These are phyloP conservation scores for Penstemon eatonii DNA, from an alignment of 257 asterid species.

Conservation along the genomic window DNA sequence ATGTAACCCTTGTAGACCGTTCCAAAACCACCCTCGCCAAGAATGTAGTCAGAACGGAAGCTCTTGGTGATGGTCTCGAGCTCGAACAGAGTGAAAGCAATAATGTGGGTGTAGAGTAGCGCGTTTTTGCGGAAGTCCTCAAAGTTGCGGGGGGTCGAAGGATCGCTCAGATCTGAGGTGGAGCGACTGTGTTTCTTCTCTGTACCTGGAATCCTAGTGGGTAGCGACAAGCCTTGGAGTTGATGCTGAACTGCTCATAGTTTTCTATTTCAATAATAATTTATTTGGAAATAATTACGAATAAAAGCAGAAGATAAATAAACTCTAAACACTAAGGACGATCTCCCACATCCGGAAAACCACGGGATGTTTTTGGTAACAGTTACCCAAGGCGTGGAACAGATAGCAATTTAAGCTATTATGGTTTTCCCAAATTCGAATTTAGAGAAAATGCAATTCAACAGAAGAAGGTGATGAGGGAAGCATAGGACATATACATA, in stretches of 20 bases:
- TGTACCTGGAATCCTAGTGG: conserved; percentile 45
- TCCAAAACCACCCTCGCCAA: conserved; percentile 99
- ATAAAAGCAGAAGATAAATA: not conserved
- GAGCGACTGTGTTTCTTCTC: conserved; percentile 79
- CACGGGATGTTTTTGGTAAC: conserved; percentile 5
- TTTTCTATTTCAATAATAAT: conserved; percentile 15
- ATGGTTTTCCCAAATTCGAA: conserved; percentile 9
- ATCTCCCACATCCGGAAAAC: conserved; percentile 9
- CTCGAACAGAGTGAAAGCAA: conserved; percentile 89
- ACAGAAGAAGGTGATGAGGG: conserved; percentile 2
- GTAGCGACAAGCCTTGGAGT: conserved; percentile 51
- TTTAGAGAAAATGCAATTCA: not conserved
- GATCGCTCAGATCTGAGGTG: conserved; percentile 85
- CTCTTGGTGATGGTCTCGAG: conserved; percentile 96
- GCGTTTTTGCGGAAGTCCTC: conserved; percentile 78
- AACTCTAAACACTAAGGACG: conserved; percentile 27
- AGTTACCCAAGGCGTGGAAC: not conserved
- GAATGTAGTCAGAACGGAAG: conserved; percentile 97
- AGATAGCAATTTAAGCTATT: not conserved
- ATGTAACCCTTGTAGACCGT: conserved; percentile 97
- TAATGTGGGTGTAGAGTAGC: conserved; percentile 78
- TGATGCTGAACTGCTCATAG: conserved; percentile 70
- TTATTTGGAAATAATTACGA: not conserved
- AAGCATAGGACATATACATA: not conserved
- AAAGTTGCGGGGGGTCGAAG: conserved; percentile 75